A percentile compares a stretch with the other conserved stretches of the same genome.
Conservation (phyloP, 208 protist genomes). For the Novymonas esmeraldas region DNA sequence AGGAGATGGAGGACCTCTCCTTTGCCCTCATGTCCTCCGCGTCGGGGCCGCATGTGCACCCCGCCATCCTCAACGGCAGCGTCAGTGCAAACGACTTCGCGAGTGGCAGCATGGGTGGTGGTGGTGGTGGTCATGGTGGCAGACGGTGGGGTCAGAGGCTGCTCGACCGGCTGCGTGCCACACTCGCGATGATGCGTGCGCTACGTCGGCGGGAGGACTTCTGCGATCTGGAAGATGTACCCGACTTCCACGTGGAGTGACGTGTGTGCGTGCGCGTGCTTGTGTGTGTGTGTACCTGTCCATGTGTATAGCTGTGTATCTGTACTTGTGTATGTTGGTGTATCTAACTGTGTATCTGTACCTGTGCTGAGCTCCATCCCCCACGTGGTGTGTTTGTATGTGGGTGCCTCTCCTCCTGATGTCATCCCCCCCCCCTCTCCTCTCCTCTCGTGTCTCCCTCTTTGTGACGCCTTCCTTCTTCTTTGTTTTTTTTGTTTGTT, state of each 20-base stretch:
- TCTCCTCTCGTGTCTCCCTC: neutral
- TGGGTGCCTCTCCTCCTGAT: neutral
- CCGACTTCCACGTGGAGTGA: neutral
- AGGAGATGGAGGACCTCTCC: neutral
- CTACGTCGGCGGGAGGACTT: constrained; percentile 9
- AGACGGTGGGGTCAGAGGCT: constrained; percentile 13
- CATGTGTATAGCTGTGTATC: constrained; percentile 9
- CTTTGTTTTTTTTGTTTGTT: neutral
- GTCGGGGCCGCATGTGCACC: neutral
- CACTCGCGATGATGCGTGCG: constrained; percentile 10
- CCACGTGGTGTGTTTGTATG: neutral
- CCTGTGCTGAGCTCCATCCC: too few species aligned
- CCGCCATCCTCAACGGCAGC: too few species aligned
- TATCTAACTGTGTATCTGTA: neutral
- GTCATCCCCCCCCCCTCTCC: neutral
- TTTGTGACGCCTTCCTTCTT: neutral
- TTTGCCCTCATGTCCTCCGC: neutral
- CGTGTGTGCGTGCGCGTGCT: neutral
- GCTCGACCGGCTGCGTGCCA: constrained; percentile 13
- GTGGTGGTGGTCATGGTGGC: neutral
- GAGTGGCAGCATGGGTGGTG: neutral
- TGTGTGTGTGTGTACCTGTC: constrained; percentile 6
- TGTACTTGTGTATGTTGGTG: constrained; percentile 3
- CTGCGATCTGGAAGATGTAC: constrained; percentile 3
- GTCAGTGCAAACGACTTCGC: too few species aligned